These are phyloP conservation scores for Inosperma sp. DNA, from an alignment of 768 basidiomycete genomes.

Conservation along the genomic window DNA sequence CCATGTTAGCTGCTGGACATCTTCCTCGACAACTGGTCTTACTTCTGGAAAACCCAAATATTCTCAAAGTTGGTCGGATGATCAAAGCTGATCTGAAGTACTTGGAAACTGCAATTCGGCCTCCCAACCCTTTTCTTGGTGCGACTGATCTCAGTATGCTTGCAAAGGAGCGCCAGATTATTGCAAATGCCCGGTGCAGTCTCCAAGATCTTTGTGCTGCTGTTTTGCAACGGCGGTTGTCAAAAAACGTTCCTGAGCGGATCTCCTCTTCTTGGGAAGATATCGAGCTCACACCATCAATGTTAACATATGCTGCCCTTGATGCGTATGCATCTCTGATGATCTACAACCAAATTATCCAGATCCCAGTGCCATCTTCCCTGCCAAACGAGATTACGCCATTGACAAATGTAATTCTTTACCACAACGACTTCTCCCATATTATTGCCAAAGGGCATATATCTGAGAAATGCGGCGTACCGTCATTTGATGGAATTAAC, in stretches of 20 bases:
- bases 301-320: constrained; percentile 13
- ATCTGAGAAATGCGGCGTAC: constrained; percentile 3
- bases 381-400: constrained; percentile 3
- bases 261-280: constrained; percentile 13
- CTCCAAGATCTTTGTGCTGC: constrained; percentile 30
- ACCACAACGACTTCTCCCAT: constrained; percentile 3
- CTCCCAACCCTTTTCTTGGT: constrained; percentile 19
- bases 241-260: constrained; percentile 15
- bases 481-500: constrained; percentile 9
- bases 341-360: constrained; percentile 20
- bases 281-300: constrained; percentile 7
- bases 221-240: constrained; percentile 17
- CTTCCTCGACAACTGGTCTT: constrained; percentile 14
- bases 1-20: constrained; percentile 9
- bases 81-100: constrained; percentile 21
- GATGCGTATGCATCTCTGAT: constrained; percentile 15
- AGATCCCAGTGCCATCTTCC: constrained; percentile 15
- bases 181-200: constrained; percentile 13
- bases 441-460: constrained; percentile 9
- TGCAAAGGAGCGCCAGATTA: constrained; percentile 25
- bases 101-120: constrained; percentile 14
- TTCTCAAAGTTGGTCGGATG: constrained; percentile 23
- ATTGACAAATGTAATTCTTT: constrained; percentile 7
- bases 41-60: constrained; percentile 14
- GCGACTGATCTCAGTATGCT: constrained; percentile 25